These are phyloP conservation scores for Acorus calamus DNA, from an alignment of 106 monocot species.

Conservation along the genomic window DNA sequence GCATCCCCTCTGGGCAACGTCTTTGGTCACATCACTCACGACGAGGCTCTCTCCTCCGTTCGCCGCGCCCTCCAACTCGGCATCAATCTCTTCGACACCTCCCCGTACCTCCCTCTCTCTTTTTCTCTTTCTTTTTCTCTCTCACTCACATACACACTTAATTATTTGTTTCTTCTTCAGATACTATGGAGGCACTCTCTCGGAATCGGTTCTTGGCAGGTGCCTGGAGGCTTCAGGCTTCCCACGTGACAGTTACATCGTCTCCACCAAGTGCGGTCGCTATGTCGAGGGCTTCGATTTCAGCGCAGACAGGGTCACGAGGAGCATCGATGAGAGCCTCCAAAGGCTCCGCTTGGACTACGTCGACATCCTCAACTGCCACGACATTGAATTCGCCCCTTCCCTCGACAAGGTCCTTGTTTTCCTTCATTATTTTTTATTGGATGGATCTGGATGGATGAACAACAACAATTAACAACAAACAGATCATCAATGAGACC, in stretches of 20 bases:
- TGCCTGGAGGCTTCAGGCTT: conserved; percentile 49
- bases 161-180: conserved; percentile 12
- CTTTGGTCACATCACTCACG: conserved; percentile 64
- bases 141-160: background rate
- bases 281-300: conserved; percentile 84
- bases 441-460: too few species aligned
- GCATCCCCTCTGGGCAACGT: conserved; percentile 89
- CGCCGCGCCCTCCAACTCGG: conserved; percentile 63
- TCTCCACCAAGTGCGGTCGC: conserved; percentile 85
- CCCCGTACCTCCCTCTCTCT: conserved; percentile 36
- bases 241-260: conserved; percentile 37
- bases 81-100: conserved; percentile 99
- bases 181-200: conserved; percentile 84
- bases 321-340: conserved; percentile 86
- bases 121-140: background rate
- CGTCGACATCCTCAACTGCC: conserved; percentile 88
- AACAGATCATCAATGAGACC: conserved; percentile 90
- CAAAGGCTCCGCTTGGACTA: conserved; percentile 61
- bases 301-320: conserved; percentile 67
- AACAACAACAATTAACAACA: background rate
- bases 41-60: conserved; percentile 67
- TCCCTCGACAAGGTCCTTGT: conserved; percentile 68
- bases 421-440: background rate
- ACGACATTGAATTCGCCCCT: conserved; percentile 79
- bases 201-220: conserved; percentile 73